phyloP scores from a whole-genome alignment of 2,329 filamentous ascomycete genomes.

The Epichloe baconii region DNA sequence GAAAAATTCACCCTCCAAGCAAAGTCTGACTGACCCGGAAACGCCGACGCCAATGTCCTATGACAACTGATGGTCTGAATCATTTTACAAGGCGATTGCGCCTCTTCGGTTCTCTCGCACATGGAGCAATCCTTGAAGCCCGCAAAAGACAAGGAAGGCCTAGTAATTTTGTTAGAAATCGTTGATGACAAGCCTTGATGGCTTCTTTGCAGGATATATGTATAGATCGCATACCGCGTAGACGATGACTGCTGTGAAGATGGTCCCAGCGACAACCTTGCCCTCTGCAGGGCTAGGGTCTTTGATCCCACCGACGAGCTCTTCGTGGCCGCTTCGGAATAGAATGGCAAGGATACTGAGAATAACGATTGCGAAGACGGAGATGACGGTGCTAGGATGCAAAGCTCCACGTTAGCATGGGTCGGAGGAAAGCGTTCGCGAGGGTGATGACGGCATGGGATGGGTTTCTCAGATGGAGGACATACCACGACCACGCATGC shows the following conservation, averaged over 20 bases:
- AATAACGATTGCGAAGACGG: conserved; percentile 51
- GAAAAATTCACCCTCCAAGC: neutral
- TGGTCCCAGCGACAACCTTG: conserved; percentile 64
- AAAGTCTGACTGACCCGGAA: neutral
- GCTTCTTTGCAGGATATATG: neutral
- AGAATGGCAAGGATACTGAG: conserved; percentile 53
- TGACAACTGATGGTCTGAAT: neutral
- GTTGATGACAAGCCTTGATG: too few relatives aligned
- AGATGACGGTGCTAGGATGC: conserved; percentile 53
- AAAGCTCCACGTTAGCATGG: conserved; percentile 12
- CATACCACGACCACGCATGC: conserved; percentile 92
- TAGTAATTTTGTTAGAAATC: conserved; percentile 20
- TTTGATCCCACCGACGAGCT: conserved; percentile 63
- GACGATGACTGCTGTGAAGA: conserved; percentile 79
- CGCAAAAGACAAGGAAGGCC: conserved; percentile 87
- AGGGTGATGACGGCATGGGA: neutral
- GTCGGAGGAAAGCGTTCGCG: neutral
- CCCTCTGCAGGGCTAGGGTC: conserved; percentile 62
- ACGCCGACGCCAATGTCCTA: conserved; percentile 6
- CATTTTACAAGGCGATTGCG: conserved; percentile 57
- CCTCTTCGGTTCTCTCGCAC: conserved; percentile 70
- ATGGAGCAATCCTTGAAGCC: conserved; percentile 77
- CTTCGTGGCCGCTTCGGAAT: conserved; percentile 69
- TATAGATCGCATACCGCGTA: conserved; percentile 58
- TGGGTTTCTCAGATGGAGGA: conserved; percentile 5